Conservation (phyloP, 2,329 filamentous ascomycete species). For the Laburnicola sp. region DNA sequence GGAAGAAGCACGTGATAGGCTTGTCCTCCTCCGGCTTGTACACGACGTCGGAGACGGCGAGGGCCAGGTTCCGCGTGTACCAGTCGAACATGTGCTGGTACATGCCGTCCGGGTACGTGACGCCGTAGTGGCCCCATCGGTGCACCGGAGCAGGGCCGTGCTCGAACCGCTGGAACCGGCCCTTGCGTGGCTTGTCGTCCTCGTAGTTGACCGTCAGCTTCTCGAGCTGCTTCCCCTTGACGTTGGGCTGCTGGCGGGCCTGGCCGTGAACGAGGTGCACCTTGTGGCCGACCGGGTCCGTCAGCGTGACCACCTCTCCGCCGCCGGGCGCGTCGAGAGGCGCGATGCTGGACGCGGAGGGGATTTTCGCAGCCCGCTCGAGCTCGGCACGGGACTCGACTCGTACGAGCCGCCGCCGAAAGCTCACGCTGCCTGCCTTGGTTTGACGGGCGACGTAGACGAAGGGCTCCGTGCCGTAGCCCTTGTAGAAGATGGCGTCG, state of each 20-base stretch:
- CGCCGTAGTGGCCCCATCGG: conserved; percentile 49
- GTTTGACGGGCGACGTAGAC: conserved; percentile 50
- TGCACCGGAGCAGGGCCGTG: conserved; percentile 49
- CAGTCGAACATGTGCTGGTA: conserved; percentile 41
- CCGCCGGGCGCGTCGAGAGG: conserved; percentile 53
- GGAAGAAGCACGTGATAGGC: conserved; percentile 52
- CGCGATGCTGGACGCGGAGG: conserved; percentile 53
- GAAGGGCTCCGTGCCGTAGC: conserved; percentile 61
- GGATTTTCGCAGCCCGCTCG: conserved; percentile 41
- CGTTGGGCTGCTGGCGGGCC: conserved; percentile 37
- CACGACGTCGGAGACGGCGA: conserved; percentile 47
- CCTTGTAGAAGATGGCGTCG: conserved; percentile 56
- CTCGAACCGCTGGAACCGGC: conserved; percentile 50
- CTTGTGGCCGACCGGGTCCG: conserved; percentile 52
- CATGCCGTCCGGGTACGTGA: conserved; percentile 18
- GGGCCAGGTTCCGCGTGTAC: conserved; percentile 49
- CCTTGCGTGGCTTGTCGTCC: conserved; percentile 39
- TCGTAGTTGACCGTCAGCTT: conserved; percentile 40
- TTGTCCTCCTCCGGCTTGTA: conserved; percentile 19
- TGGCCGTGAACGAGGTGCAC: conserved; percentile 61
- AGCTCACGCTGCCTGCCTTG: conserved; percentile 37
- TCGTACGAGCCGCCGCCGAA: conserved; percentile 60
- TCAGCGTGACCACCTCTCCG: conserved; percentile 50
- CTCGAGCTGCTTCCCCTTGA: conserved; percentile 44
- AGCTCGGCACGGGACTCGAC: conserved; percentile 60